Conservation (phyloP, 192 early-diverging fungal species). For the Rhizoclosmatium globosum region DNA sequence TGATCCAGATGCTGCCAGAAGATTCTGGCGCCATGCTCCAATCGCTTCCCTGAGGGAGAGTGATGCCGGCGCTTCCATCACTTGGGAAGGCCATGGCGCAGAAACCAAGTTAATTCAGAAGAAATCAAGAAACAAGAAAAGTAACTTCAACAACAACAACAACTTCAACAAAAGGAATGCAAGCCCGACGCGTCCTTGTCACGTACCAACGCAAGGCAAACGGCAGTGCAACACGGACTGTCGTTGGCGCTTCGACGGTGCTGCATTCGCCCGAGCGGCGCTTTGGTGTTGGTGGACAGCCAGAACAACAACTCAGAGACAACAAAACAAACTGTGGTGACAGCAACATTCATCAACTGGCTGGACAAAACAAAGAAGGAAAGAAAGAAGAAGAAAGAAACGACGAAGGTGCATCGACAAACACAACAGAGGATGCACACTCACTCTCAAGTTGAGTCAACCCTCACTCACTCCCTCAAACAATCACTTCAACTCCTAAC, state of each 20-base stretch:
- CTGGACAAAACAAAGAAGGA: neutral
- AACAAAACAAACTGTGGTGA: neutral
- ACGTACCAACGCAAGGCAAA: neutral
- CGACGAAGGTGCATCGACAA: no score
- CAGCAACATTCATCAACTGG: neutral
- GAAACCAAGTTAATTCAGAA: no score
- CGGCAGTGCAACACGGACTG: neutral
- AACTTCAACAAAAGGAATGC: no score
- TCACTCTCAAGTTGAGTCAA: neutral
- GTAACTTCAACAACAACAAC: no score
- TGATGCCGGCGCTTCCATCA: no score
- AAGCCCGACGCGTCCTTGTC: neutral
- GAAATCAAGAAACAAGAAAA: no score
- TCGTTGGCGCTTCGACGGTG: neutral
- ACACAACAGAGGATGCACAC: neutral
- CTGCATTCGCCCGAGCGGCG: neutral
- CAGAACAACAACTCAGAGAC: neutral
- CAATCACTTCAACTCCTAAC: neutral
- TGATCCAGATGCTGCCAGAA: no score
- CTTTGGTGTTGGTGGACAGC: neutral
- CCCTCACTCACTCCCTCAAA: neutral
- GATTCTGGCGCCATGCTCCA: no score
- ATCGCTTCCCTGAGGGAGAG: no score
- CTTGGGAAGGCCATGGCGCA: no score
- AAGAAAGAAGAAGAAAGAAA: neutral